Evolutionary conservation across 2,329 filamentous ascomycete species (phyloP), one percentile per base, ranked within the genome.

Genomic region (Alternaria dauci): DNA sequence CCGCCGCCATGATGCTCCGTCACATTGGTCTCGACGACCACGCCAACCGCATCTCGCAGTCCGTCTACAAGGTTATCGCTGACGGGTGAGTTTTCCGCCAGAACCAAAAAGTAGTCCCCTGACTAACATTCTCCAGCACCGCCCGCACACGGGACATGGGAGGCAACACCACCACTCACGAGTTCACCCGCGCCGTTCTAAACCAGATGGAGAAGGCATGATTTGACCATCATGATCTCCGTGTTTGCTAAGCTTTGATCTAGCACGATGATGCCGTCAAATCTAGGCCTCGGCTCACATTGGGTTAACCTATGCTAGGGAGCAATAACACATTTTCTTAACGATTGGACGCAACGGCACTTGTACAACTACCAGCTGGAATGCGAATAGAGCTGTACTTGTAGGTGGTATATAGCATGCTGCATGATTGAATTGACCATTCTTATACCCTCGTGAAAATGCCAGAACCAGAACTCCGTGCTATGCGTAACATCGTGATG

Each of bases 11-110:
- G 95, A 90, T 99, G 75, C 88, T 99, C 80, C 91, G 95, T 79
- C 95, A 99, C 84, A 88, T 99, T 70, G 95, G 95, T 72, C 91
- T 99, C 52, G 94, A 99, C 78, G 93, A 98, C 81, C 95, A 99
- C 81, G 95, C 95, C 76, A 97, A 97, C 88, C 90, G 95, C 79
- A 97, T 98, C 83, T 96, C 93, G 81, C 94, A 94, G 86, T 90
- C 91, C 70, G 88, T 91, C 47, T 90, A 91, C 78, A 88, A 89
- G 78, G 88, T 90, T 60, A 98, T 99, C 79, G 90, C 91, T 72
- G 93, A 97, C 78, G 94, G 92, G 92, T 95, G 84, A 84, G 90
- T 69, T 43, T 25, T 3, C 38, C 6, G 20, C 44, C 5, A 14
- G 20, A 39, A 1, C 5, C 26, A 23, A 30, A 8, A 39, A 44